Conservation (phyloP, 495 filamentous ascomycete species). For the Usnea hakonensis region DNA sequence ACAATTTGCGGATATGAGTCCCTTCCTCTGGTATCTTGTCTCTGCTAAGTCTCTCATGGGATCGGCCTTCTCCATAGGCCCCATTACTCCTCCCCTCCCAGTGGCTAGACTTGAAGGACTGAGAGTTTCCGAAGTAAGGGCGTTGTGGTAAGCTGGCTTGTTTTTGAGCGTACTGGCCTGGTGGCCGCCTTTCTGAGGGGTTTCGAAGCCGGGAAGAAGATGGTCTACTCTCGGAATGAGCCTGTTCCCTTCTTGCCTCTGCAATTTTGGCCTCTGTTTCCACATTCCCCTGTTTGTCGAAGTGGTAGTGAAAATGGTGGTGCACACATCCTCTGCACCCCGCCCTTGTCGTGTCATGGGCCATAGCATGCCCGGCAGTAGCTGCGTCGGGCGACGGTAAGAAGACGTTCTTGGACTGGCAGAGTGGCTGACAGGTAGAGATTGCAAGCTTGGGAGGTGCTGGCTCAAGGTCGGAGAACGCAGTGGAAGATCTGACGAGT, state of each 20-base stretch:
- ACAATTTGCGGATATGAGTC: not conserved
- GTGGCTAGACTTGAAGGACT: not conserved
- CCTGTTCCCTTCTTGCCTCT: slow-evolving; percentile 11
- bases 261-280: slow-evolving; percentile 8
- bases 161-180: not conserved
- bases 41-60: not conserved
- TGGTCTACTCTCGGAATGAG: slow-evolving; percentile 13
- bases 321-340: slow-evolving; percentile 35
- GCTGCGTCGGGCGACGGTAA: slow-evolving; percentile 20
- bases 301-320: slow-evolving; percentile 33
- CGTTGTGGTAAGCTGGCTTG: slow-evolving; percentile 4
- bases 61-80: not conserved
- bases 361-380: slow-evolving; percentile 16
- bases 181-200: not conserved
- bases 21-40: not conserved
- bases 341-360: slow-evolving; percentile 25
- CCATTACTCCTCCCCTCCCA: not conserved
- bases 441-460: slow-evolving; percentile 36
- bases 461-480: slow-evolving; percentile 39
- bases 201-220: not conserved
- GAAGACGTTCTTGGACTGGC: slow-evolving; percentile 21
- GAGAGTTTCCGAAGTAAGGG: not conserved
- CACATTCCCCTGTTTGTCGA: slow-evolving; percentile 3
- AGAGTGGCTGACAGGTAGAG: slow-evolving; percentile 31
- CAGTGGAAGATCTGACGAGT: slow-evolving; percentile 10